Base-by-base conservation (phyloP, 331 rosid genomes). In the Cydonia oblonga region DNA sequence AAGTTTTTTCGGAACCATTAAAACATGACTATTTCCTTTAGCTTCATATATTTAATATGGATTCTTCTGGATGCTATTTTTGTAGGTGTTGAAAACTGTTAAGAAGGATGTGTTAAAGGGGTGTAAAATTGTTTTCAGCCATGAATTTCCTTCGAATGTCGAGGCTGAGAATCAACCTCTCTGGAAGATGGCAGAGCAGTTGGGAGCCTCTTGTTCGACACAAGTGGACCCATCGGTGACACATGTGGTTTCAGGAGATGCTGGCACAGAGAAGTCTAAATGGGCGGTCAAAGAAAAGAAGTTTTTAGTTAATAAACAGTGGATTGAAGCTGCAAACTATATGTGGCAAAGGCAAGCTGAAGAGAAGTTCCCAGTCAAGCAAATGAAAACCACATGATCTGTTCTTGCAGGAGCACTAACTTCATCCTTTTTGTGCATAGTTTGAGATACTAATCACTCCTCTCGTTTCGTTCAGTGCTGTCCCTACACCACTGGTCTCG, bases 301-400 rank as follows among this genome's bases (percentile, higher is more conserved):
- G 84, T 87, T 84, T 67, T 62, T 92, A 84, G 98, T 92, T 68
- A 86, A 84, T 78, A 96, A 96, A 20, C 75, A 70, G 52, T 92
- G 96, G 98, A 81, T 90, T 35, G 96, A 90, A 77, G 88, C 96
- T 60, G 80, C 96, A 58, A 85, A 90, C 74, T 92, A 81, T 72
- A 75, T 90, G 79, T 92, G 96, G 96, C 60, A 85, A 81, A 86
- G 72, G 81, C 92, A 78, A 32, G 85, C 89, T 3, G 98, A 90
- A 76, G 96, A 87, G 68, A 83, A 83, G 68, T 92, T 85, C 59
- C 10, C 71, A 7, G 26, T 78, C 24, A 77, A 46, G 58, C 59
- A 64, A 68, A 42, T 6, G 11, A 85, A 77, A 72, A 75, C 35
- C 25, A 52, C 84, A 29, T 79, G 86, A 76, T 29, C 44, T 19